These are phyloP conservation scores for Solanum clarkiae DNA, from an alignment of 257 asterid genomes.

Conservation along the genomic window DNA sequence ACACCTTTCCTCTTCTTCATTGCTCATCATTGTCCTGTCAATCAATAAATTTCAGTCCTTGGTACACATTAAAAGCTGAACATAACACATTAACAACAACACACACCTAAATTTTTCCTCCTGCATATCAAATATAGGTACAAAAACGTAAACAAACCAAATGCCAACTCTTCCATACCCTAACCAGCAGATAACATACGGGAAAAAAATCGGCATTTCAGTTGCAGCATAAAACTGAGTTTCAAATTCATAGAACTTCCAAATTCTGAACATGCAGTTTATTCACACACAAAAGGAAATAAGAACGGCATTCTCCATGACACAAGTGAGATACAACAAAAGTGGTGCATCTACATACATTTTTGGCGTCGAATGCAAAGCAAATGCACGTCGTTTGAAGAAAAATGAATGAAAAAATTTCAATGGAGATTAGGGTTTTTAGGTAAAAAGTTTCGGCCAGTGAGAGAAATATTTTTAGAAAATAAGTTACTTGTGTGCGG, in stretches of 20 bases:
- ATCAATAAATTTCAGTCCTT: neutral
- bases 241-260: neutral
- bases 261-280: neutral
- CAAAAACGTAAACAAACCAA: neutral
- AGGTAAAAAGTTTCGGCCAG: neutral
- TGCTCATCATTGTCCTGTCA: slow-evolving; percentile 56
- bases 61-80: neutral
- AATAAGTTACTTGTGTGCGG: no score
- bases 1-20: slow-evolving; percentile 90
- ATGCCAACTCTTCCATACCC: neutral
- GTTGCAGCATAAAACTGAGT: neutral
- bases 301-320: neutral
- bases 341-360: neutral
- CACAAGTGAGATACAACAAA: neutral
- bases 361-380: neutral
- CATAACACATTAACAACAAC: neutral
- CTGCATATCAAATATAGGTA: neutral
- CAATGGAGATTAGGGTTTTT: slow-evolving; percentile 10
- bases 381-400: neutral
- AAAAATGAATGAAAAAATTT: slow-evolving; percentile 15
- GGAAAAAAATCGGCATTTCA: neutral
- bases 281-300: neutral
- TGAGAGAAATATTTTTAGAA: neutral
- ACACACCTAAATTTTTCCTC: neutral
- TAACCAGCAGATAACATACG: neutral